phyloP scores from a whole-genome alignment of 495 filamentous ascomycete species.

The Haplographium delicatum region DNA sequence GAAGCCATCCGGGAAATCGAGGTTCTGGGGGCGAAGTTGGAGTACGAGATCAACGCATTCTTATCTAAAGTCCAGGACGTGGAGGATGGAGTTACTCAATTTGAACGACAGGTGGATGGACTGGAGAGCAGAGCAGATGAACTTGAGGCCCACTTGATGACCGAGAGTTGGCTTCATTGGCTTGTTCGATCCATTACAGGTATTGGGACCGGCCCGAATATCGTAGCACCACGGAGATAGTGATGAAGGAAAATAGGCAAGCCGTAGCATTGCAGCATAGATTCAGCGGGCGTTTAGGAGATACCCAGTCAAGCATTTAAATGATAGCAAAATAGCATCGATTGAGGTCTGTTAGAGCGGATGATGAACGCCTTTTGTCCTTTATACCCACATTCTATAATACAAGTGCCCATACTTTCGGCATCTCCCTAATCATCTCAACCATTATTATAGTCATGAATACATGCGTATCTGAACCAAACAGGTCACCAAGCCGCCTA shows the following conservation, averaged over 20 bases:
- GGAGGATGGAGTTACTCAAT: conserved; percentile 75
- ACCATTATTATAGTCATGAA: not conserved
- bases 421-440: not conserved
- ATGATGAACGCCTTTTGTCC: conserved; percentile 21
- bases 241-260: not conserved
- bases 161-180: conserved; percentile 58
- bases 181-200: conserved; percentile 52
- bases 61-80: conserved; percentile 82
- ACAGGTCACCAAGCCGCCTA: too few relatives aligned
- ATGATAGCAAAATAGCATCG: not conserved
- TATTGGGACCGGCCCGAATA: conserved; percentile 52
- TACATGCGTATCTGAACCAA: not conserved
- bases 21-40: conserved; percentile 76
- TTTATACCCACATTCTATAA: conserved; percentile 13
- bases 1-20: conserved; percentile 82
- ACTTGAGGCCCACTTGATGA: conserved; percentile 59
- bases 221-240: conserved; percentile 27
- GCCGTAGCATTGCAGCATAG: conserved; percentile 1
- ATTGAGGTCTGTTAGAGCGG: conserved; percentile 2
- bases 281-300: conserved; percentile 22
- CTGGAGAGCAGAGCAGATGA: conserved; percentile 71
- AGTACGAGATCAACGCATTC: conserved; percentile 85
- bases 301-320: conserved; percentile 26
- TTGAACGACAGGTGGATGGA: conserved; percentile 72
- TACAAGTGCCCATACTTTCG: conserved; percentile 9